Base-by-base conservation (phyloP, 768 basidiomycete species). In the Cystofilobasidium ferigula region DNA sequence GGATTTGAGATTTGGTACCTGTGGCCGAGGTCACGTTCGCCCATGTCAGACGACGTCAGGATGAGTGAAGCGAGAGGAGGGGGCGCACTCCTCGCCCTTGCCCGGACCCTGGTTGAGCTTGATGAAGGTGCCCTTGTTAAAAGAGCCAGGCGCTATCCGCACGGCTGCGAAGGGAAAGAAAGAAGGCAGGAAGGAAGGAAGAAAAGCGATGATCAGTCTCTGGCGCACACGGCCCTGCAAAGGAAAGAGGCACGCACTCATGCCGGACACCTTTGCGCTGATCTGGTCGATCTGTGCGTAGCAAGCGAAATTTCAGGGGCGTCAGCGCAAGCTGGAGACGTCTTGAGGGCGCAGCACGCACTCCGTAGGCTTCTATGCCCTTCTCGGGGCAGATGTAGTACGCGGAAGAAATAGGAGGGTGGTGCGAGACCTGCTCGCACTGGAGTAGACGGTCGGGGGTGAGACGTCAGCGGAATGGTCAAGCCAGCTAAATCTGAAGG, bases 401-500 rank as follows among this genome's bases (percentile, higher is more conserved):
- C 73, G 85, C 94, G 0, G 87, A 85, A 0, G 90, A 94, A 35
- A 97, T 83, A 3, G 95, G 95, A 0, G 95, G 95, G 72, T 99
- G 95, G 77, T 99, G 95, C 1, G 89, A 95, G 56, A 97, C 85
- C 76, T 95, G 93, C 75, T 95, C 93, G 18, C 91, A 94, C 77
- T 79, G 69, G 40, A 30, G 26, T 34, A 26, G 45, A 20, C 3
- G 1, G 7, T 30, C 45, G n/a, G 34, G 28, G n/a, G 3, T 35
- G 30, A 45, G 16, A 32, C 16, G 26, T 40, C n/a, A n/a, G n/a
- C n/a, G n/a, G n/a, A n/a, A n/a, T n/a, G n/a, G n/a, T n/a, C n/a
- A n/a, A n/a, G 38, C 38, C 16, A 8, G 38, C 38, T 40, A 40
- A 47, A n/a, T 12, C 43, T 58, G 45, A 22, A n/a, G n/a, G 16